phyloP scores from a whole-genome alignment of 2,329 filamentous ascomycete genomes.

The Cladophialophora chaetospira region DNA sequence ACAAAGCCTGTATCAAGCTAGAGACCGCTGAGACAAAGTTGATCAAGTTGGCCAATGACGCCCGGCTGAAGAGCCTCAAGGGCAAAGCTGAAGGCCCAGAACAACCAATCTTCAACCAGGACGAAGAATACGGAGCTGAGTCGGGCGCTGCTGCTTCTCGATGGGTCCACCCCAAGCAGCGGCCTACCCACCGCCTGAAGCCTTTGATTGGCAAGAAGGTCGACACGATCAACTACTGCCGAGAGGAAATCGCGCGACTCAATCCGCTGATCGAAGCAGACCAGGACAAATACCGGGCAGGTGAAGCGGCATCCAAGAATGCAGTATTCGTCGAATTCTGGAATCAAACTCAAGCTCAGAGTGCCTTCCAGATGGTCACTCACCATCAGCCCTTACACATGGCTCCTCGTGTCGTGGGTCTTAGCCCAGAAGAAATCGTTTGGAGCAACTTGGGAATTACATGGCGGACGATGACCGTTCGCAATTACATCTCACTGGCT shows the following conservation, averaged over 20 bases:
- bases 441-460: constrained; percentile 83
- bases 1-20: constrained; percentile 76
- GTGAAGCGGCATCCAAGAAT: constrained; percentile 66
- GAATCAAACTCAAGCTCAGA: constrained; percentile 79
- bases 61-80: constrained; percentile 68
- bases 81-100: constrained; percentile 51
- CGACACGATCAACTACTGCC: constrained; percentile 90
- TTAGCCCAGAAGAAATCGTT: constrained; percentile 78
- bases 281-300: constrained; percentile 66
- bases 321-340: constrained; percentile 91
- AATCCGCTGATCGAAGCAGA: constrained; percentile 69
- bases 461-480: constrained; percentile 82
- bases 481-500: constrained; percentile 67
- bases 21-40: constrained; percentile 86
- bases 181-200: constrained; percentile 75
- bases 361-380: constrained; percentile 80
- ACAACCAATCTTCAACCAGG: constrained; percentile 38
- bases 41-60: constrained; percentile 74
- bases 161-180: constrained; percentile 72
- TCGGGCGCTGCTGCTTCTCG: constrained; percentile 71
- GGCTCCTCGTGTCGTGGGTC: constrained; percentile 79
- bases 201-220: constrained; percentile 80
- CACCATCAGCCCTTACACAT: constrained; percentile 88
- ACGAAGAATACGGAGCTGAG: constrained; percentile 62
- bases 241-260: constrained; percentile 73